Base-by-base conservation (phyloP, 1,284 basidiomycete genomes). In the Boletus smithii region DNA sequence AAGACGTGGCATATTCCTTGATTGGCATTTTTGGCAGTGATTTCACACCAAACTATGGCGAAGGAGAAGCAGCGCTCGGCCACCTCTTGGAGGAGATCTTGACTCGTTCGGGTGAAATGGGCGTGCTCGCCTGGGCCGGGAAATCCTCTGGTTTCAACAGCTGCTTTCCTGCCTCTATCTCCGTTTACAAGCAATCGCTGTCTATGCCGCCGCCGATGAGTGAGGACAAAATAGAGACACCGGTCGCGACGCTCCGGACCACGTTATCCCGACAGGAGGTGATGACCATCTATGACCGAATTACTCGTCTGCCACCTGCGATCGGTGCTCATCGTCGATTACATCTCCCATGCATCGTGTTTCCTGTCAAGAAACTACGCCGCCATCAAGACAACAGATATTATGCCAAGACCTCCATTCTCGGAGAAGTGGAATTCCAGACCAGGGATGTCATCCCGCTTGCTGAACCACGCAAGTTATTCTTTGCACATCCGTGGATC, bases 71-170 rank as follows among this genome's bases (percentile, higher is more conserved):
- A 1, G 52, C 53, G 5, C 44, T 55, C 4, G 52, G 44, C 4
- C 53, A 45, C 9, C 47, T 55, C 10, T 23, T 57, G 26, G 55
- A 57, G 22, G 47, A 54, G 10, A 38, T 44, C 2, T 23, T 54
- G 35, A 38, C 49, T 5, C 44, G 41, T 23, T 43, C 49, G 9
- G 42, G 55, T 8, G 55, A 55, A 38, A 23, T 30, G 14, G 31
- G 22, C 3, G 29, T 54, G 4, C 43, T 55, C 6, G 41, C 50
- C 23, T 55, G 56, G 54, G 31, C 37, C 1, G 56, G 56, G 13
- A 44, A 40, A 26, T 36, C 54, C 8, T 55, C 53, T 8, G 8
- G 42, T 16, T 54, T 44, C 34, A 54, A 54, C 23, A 53, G 34
- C 22, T 50, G 39, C 16, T 17, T 50, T 11, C 49, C 48, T 7